These are phyloP conservation scores for Trichoderma sp. DNA, from an alignment of 2,329 filamentous ascomycete genomes.

Conservation along the genomic window DNA sequence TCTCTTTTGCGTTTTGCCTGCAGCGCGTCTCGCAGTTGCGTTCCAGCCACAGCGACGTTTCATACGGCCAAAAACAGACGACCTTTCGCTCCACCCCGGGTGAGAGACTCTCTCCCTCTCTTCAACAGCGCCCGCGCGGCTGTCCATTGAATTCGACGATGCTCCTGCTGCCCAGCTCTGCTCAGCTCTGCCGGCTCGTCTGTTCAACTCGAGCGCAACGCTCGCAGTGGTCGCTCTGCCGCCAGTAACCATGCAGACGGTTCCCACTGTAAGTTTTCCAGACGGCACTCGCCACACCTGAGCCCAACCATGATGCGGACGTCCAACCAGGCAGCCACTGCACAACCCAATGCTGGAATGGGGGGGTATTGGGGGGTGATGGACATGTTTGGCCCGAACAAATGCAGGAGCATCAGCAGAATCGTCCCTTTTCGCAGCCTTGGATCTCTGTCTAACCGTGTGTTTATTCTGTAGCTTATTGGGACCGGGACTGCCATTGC, in stretches of 20 bases:
- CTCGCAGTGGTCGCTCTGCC: conserved; percentile 40
- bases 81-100: conserved; percentile 7
- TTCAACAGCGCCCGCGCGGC: conserved; percentile 14
- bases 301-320: conserved; percentile 12
- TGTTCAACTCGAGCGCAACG: conserved; percentile 39
- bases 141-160: conserved; percentile 32
- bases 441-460: conserved; percentile 5
- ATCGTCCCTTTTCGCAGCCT: conserved; percentile 22
- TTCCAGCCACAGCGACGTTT: background rate
- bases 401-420: background rate
- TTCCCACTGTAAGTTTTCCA: conserved; percentile 50
- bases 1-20: background rate
- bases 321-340: conserved; percentile 9
- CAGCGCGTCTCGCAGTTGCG: conserved; percentile 12
- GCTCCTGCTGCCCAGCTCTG: conserved; percentile 30
- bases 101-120: background rate
- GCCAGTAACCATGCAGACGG: conserved; percentile 55
- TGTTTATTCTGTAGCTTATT: conserved; percentile 51
- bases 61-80: background rate
- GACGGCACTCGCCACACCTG: conserved; percentile 2
- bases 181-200: conserved; percentile 33
- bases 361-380: background rate
- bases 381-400: background rate
- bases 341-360: background rate
- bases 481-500: conserved; percentile 63